These are phyloP conservation scores for Aaosphaeria pasadenensis DNA, from an alignment of 2,329 filamentous ascomycete genomes.

Conservation along the genomic window DNA sequence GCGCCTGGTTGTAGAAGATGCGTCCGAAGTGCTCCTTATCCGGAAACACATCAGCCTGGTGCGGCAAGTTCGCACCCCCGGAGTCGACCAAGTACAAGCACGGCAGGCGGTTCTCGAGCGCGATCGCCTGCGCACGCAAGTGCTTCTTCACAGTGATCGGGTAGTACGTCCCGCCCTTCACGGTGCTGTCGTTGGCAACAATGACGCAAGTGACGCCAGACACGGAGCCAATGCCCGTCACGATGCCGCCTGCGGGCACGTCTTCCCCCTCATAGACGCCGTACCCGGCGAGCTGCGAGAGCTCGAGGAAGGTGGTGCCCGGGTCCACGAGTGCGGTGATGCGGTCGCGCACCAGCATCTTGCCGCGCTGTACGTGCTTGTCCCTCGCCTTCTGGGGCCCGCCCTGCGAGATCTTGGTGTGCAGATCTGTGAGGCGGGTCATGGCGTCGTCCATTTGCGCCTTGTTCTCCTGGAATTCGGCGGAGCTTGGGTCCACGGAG, in stretches of 20 bases:
- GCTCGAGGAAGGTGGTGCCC: slow-evolving; percentile 84
- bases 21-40: slow-evolving; percentile 93
- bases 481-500: slow-evolving; percentile 70
- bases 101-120: slow-evolving; percentile 75
- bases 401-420: slow-evolving; percentile 68
- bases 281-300: slow-evolving; percentile 88
- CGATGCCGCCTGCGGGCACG: slow-evolving; percentile 84
- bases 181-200: slow-evolving; percentile 93
- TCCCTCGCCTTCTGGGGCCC: slow-evolving; percentile 78
- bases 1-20: slow-evolving; percentile 97
- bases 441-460: slow-evolving; percentile 73
- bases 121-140: slow-evolving; percentile 84
- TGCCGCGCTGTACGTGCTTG: slow-evolving; percentile 83
- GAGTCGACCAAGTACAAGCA: slow-evolving; percentile 97
- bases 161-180: slow-evolving; percentile 96
- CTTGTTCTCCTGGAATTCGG: slow-evolving; percentile 79
- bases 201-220: slow-evolving; percentile 91
- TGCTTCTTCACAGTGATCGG: slow-evolving; percentile 98
- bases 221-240: slow-evolving; percentile 87
- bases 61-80: slow-evolving; percentile 89
- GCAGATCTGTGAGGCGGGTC: slow-evolving; percentile 65
- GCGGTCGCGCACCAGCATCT: slow-evolving; percentile 91
- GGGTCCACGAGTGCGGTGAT: slow-evolving; percentile 85
- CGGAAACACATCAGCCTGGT: slow-evolving; percentile 94
- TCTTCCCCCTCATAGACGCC: slow-evolving; percentile 84